Conservation (phyloP, 768 basidiomycete genomes). For the Fibroporia radiculosa region DNA sequence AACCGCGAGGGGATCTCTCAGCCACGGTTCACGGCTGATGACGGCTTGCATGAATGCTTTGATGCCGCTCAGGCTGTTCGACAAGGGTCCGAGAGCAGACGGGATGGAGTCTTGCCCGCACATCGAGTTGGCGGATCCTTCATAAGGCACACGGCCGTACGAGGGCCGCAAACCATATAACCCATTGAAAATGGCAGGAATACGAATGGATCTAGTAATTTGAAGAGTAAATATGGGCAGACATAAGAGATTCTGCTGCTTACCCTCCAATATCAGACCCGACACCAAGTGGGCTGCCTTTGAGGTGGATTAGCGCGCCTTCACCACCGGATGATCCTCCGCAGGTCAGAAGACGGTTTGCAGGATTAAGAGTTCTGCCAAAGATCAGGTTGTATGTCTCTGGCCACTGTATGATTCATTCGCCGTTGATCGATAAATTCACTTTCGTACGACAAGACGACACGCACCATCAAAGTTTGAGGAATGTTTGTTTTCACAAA, state of each 20-base stretch:
- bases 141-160: conserved; percentile 60
- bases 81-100: conserved; percentile 31
- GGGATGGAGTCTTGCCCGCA: conserved; percentile 54
- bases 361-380: conserved; percentile 35
- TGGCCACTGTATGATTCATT: conserved; percentile 45
- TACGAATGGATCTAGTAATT: conserved; percentile 48
- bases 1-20: conserved; percentile 25
- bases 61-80: conserved; percentile 16
- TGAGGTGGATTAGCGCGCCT: conserved; percentile 57
- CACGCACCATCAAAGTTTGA: conserved; percentile 62
- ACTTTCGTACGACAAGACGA: background rate
- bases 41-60: conserved; percentile 59
- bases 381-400: conserved; percentile 27
- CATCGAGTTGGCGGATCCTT: conserved; percentile 53
- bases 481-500: conserved; percentile 71
- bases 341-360: conserved; percentile 20
- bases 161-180: conserved; percentile 64
- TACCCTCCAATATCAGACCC: conserved; percentile 79
- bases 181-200: conserved; percentile 58
- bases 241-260: conserved; percentile 7
- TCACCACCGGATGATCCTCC: conserved; percentile 83
- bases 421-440: background rate
- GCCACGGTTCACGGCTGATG: conserved; percentile 30
- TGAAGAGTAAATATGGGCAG: no score
- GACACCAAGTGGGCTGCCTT: conserved; percentile 46